These are phyloP conservation scores for Nothophoma quercina DNA, from an alignment of 2,329 filamentous ascomycete genomes.

Conservation along the genomic window DNA sequence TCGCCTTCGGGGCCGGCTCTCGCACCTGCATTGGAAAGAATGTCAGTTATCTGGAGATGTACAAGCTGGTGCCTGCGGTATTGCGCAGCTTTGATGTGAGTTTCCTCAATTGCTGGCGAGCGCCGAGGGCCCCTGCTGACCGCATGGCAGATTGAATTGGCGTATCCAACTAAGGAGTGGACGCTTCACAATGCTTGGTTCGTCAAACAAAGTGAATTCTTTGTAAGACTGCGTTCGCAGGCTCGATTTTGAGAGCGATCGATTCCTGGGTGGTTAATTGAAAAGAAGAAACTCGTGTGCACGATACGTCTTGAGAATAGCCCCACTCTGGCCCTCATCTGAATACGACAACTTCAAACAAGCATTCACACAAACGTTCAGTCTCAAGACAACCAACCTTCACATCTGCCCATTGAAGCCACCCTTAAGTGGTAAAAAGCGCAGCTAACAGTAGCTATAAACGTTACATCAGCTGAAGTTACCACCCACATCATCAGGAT, in stretches of 20 bases:
- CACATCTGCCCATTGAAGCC: too few species aligned
- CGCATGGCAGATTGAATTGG: constrained; percentile 9
- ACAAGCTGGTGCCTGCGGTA: constrained; percentile 24
- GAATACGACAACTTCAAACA: too few species aligned
- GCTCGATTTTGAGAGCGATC: not conserved
- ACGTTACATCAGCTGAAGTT: too few species aligned
- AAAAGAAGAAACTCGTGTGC: too few species aligned
- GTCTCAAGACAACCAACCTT: too few species aligned
- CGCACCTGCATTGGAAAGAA: constrained; percentile 28
- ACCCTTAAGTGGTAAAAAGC: too few species aligned
- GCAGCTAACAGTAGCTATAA: too few species aligned
- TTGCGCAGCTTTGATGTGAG: constrained; percentile 23
- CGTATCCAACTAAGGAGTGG: constrained; percentile 13
- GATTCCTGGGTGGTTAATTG: too few species aligned
- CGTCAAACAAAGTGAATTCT: constrained; percentile 21
- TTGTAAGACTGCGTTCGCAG: constrained; percentile 8
- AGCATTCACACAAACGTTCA: too few species aligned
- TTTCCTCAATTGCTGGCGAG: not conserved
- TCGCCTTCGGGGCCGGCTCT: constrained; percentile 22
- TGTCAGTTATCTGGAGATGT: constrained; percentile 28
- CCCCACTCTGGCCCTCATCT: too few species aligned
- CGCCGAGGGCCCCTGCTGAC: not conserved
- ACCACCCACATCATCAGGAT: too few species aligned
- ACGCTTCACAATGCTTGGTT: constrained; percentile 24
- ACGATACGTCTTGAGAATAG: too few species aligned